Evolutionary conservation across 352 stramenopile genomes (phyloP).

Genomic region (Globisporangium nunn): DNA sequence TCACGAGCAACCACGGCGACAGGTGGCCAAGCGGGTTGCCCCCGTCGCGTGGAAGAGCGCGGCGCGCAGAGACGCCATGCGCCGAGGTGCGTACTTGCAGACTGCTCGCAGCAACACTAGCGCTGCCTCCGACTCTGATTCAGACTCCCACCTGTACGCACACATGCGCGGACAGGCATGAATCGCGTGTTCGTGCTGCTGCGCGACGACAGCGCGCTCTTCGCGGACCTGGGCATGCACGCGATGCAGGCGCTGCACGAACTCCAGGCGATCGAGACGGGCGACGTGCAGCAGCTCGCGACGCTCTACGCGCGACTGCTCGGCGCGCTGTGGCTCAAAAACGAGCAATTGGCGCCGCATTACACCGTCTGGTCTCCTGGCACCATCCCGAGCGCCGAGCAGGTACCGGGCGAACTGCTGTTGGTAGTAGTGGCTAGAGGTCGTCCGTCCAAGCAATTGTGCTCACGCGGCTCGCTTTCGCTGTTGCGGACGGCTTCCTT

Average conservation of each 20-base stretch:
- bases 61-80: constrained; percentile 32
- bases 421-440: too few relatives aligned
- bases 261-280: constrained; percentile 45
- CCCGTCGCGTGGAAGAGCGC: constrained; percentile 58
- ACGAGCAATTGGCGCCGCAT: constrained; percentile 19
- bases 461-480: not conserved
- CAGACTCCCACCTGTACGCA: not conserved
- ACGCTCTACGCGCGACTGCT: constrained; percentile 56
- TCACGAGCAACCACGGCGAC: not conserved
- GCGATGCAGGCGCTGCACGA: constrained; percentile 63
- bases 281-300: constrained; percentile 31
- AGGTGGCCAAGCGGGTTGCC: constrained; percentile 43
- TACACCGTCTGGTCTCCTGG: not conserved
- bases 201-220: constrained; percentile 18
- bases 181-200: constrained; percentile 33
- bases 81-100: constrained; percentile 18
- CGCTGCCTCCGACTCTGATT: too few relatives aligned
- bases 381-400: constrained; percentile 17
- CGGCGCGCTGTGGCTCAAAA: constrained; percentile 43
- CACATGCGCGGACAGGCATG: constrained; percentile 12
- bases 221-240: constrained; percentile 29
- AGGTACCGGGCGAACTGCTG: too few relatives aligned
- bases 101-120: too few relatives aligned
- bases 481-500: not conserved
- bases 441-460: too few relatives aligned